Evolutionary conservation across 164 flowering plant species (phyloP), one percentile per base, ranked within the genome.

Genomic region (Pachysandra terminalis): DNA sequence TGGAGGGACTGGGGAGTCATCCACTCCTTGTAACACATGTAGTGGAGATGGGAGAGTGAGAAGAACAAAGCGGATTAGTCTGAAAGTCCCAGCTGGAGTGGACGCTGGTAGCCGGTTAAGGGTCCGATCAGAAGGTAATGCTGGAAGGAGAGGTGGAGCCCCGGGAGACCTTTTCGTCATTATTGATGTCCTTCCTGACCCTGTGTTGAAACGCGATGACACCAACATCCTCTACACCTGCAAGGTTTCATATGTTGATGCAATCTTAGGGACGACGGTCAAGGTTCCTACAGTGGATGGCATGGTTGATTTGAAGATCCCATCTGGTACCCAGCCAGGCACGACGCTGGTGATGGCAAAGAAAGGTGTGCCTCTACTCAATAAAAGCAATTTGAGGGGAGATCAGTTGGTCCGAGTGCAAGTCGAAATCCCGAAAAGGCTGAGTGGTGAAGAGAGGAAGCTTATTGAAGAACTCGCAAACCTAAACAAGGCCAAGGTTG

Each of bases 261-360:
- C 98, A 17, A 95, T 95, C 45, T 71, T 95, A 61, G 97, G 98
- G 22, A 92, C 97, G 8, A 82, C 86, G 9, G 64, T 86, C 51
- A 92, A 90, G 78, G 98, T 95, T 26, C 98, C 98, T 0, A 95
- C 97, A 0, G 97, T 95, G 19, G 98, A 95, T 64, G 98, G 98
- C 61, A 83, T 79, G 81, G 94, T 87, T 10, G 98, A 92, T 73
- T 69, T 95, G 68, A 92, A 88, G 79, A 79, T 95, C 67, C 98
- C 98, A 6, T 74, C 96, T 13, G 98, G 97, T 19, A 92, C 97
- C 0, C 98, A 95, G 65, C 98, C 98, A 0, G 83, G 83, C 56
- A 85, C 97, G 1, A 95, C 97, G 0, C 76, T 95, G 53, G 97
- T 92, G 53, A 86, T 92, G 96, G 87, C 96, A 3, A 92, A 89